These are phyloP conservation scores for Vigna radiata DNA, from an alignment of 306 rosid genomes.

Conservation along the genomic window DNA sequence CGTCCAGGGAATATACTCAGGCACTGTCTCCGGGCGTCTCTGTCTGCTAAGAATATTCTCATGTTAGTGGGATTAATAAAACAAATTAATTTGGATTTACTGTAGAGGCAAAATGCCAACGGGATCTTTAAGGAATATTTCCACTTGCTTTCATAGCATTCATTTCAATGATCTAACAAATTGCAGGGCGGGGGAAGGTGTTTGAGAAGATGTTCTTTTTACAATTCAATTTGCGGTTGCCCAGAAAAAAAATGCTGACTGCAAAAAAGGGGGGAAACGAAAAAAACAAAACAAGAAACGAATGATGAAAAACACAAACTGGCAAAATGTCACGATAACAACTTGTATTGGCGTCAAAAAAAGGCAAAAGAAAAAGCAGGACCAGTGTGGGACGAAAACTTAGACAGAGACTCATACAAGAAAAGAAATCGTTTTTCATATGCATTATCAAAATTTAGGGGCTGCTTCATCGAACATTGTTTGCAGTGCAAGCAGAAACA, in stretches of 20 bases:
- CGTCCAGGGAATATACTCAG: slow-evolving; percentile 36
- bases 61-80: neutral
- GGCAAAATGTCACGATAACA: neutral
- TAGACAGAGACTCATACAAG: neutral
- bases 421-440: neutral
- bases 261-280: neutral
- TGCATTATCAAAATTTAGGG: neutral
- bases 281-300: neutral
- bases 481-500: neutral
- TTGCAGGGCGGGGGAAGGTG: too few relatives aligned
- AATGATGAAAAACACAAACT: neutral
- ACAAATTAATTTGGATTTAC: neutral
- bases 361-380: slow-evolving; percentile 10
- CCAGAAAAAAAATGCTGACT: neutral
- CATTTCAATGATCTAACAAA: neutral
- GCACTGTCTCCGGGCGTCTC: slow-evolving; percentile 5
- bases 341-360: neutral
- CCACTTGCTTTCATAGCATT: neutral
- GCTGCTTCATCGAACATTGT: neutral
- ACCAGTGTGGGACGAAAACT: neutral
- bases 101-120: neutral
- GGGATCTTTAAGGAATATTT: neutral
- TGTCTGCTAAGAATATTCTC: neutral
- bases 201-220: too few relatives aligned
- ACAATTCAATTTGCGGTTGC: neutral